Evolutionary conservation across 805 yeast species (phyloP), one percentile per base, ranked within the genome.

Genomic region (Lachancea thermotolerans): DNA sequence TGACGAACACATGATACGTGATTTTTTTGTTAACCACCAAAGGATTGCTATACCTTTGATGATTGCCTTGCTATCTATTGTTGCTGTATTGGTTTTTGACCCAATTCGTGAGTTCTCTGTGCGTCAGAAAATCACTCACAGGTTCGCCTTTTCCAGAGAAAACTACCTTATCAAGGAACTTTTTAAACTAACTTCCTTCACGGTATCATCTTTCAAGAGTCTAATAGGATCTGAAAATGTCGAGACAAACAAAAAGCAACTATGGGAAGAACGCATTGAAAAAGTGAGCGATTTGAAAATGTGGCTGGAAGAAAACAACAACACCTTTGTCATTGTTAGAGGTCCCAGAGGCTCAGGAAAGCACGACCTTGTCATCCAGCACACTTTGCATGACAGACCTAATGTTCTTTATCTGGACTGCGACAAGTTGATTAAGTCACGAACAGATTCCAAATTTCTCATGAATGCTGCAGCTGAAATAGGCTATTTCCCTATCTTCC

Each of bases 321-420:
- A 85, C 60, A 87, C 97, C 1, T 93, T 89, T 59, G 89, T 91
- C 21, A 79, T 93, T 2, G 81, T 93, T 2, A 78, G 82, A 50
- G 99, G 99, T 10, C 98, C 99, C 4, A 75, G 87, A 52, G 99
- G 99, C 4, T 81, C 95, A n/a, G 99, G 98, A 17, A 91, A 93
- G 56, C 76, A 81, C 48, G 91, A 81, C 48, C 67, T 88, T 48
- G 89, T 91, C 4, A 66, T 82, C 58, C 79, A 79, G 37, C 79
- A 82, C 56, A 81, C 84, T 1, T 69, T 87, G 37, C 67, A 71
- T 39, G 78, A 72, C 27, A 76, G 89, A 42, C 70, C 72, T 1
- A 81, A 82, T 49, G 75, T 82, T 3, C 69, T 89, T 34, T 73
- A 78, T 47, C 63, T 93, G 37, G 95, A 91, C 64, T 91, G 97